A percentile compares a stretch with the other conserved stretches of the same genome.
Conservation (phyloP, 2,329 filamentous ascomycete species). For the Drechslera avenae region DNA sequence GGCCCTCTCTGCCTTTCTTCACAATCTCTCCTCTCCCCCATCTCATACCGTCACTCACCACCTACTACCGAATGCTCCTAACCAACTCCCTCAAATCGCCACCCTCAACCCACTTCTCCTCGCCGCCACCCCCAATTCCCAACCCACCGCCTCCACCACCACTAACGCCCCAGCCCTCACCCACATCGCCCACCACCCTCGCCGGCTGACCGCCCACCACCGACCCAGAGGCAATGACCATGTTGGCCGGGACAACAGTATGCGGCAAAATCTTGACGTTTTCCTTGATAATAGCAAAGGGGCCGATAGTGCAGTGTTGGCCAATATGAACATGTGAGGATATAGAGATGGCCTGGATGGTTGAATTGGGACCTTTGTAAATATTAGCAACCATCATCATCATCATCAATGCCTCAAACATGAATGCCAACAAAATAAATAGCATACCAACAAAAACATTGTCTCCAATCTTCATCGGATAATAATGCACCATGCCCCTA, state of each 20-base stretch:
- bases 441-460: conserved; percentile 86
- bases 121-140: conserved; percentile 48
- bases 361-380: conserved; percentile 55
- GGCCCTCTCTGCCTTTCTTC: too few species aligned
- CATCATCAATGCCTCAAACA: too few species aligned
- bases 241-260: conserved; percentile 80
- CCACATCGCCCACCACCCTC: conserved; percentile 55
- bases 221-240: conserved; percentile 91
- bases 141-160: conserved; percentile 41
- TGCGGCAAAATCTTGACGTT: conserved; percentile 87
- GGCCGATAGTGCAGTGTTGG: conserved; percentile 74
- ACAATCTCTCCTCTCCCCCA: too few species aligned
- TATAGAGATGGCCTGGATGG: conserved; percentile 82
- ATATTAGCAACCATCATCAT: not conserved
- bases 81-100: conserved; percentile 57
- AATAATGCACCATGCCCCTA: conserved; percentile 76
- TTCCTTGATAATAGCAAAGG: conserved; percentile 92
- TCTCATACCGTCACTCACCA: too few species aligned
- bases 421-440: too few species aligned
- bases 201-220: conserved; percentile 72
- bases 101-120: conserved; percentile 56
- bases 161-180: conserved; percentile 57
- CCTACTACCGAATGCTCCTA: conserved; percentile 49
- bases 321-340: conserved; percentile 88
- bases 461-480: conserved; percentile 89